These are phyloP conservation scores for Alternaria sp. DNA, from an alignment of 2,329 filamentous ascomycete genomes.

Conservation along the genomic window DNA sequence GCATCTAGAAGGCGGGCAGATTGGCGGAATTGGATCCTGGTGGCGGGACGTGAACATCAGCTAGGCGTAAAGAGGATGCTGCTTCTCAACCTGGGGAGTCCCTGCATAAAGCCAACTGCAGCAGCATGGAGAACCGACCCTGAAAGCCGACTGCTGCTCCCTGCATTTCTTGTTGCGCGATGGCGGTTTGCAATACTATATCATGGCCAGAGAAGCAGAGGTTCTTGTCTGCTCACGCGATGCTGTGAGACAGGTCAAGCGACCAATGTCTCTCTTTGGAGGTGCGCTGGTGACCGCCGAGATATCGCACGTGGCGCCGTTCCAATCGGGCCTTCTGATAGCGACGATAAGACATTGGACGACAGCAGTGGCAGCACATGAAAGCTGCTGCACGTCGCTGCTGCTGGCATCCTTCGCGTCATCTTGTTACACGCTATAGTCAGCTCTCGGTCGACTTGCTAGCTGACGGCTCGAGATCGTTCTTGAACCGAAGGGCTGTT, in stretches of 20 bases:
- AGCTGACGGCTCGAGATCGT: slow-evolving; percentile 5
- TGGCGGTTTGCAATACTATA: background rate
- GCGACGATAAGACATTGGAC: slow-evolving; percentile 25
- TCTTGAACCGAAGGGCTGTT: slow-evolving; percentile 8
- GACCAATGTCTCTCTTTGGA: slow-evolving; percentile 19
- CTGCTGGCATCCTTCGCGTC: slow-evolving; percentile 13
- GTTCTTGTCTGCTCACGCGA: slow-evolving; percentile 24
- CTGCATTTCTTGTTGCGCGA: background rate
- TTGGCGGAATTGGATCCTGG: slow-evolving; percentile 14
- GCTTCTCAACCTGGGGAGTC: slow-evolving; percentile 21
- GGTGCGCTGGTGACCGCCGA: slow-evolving; percentile 25
- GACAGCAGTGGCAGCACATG: slow-evolving; percentile 11
- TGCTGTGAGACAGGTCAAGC: slow-evolving; percentile 22
- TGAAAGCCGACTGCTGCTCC: background rate
- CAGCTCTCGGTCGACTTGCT: background rate
- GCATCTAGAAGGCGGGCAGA: slow-evolving; percentile 11
- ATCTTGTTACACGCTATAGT: slow-evolving; percentile 6
- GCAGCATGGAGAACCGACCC: slow-evolving; percentile 19
- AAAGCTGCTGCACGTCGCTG: background rate
- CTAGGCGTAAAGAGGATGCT: slow-evolving; percentile 18
- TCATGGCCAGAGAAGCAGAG: background rate
- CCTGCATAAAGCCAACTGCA: slow-evolving; percentile 38
- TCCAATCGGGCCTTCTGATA: slow-evolving; percentile 16
- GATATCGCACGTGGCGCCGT: slow-evolving; percentile 28
- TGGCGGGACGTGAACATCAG: background rate